These are phyloP conservation scores for Oidiodendron maius DNA, from an alignment of 495 filamentous ascomycete genomes.

Conservation along the genomic window DNA sequence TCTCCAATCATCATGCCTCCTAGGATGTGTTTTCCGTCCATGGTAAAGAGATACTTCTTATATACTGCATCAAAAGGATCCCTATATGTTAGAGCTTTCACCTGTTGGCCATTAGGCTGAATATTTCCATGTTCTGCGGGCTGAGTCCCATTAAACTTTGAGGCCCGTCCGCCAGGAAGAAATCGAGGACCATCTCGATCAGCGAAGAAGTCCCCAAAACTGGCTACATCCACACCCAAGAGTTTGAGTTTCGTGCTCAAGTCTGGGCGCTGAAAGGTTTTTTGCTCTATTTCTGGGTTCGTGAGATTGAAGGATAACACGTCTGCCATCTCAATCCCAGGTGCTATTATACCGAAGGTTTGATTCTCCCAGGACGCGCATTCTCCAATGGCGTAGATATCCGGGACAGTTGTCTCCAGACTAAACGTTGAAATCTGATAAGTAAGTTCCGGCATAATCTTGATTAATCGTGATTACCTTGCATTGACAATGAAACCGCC, in stretches of 20 bases:
- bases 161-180: constrained; percentile 19
- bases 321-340: constrained; percentile 95
- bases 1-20: constrained; percentile 99
- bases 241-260: constrained; percentile 93
- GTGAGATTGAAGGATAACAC: constrained; percentile 93
- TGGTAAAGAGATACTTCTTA: constrained; percentile 92
- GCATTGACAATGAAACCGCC: constrained; percentile 70
- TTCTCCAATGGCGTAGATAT: constrained; percentile 90
- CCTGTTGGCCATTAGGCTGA: too few relatives aligned
- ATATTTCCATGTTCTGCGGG: constrained; percentile 42
- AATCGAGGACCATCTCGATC: constrained; percentile 56
- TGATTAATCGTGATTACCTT: constrained; percentile 28
- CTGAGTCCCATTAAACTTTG: constrained; percentile 26
- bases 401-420: constrained; percentile 63
- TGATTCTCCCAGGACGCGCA: constrained; percentile 93
- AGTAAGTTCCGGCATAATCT: too few relatives aligned
- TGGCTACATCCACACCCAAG: constrained; percentile 88
- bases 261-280: constrained; percentile 78
- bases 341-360: constrained; percentile 90
- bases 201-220: constrained; percentile 95
- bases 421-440: too few relatives aligned
- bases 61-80: constrained; percentile 93
- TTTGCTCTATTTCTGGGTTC: constrained; percentile 66
- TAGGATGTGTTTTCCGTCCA: constrained; percentile 87
- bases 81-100: constrained; percentile 87